Evolutionary conservation across 768 basidiomycete genomes (phyloP), one percentile per base, ranked within the genome.

Genomic region (Holtermannia corniformis): DNA sequence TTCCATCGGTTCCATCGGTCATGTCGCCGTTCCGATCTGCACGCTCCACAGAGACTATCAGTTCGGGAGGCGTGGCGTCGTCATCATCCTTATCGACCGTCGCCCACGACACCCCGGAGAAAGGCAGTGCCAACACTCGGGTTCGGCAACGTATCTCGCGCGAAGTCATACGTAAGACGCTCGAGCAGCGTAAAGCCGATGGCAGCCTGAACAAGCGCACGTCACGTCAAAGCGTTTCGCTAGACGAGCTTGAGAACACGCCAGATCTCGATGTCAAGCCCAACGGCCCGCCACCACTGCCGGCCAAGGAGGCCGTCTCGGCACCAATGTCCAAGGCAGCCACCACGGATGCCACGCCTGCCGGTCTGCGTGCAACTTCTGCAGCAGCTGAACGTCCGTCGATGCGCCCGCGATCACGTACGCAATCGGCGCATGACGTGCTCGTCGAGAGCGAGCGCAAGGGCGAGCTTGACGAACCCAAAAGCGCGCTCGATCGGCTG

Each of bases 111-210:
- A n/a, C n/a, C n/a, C n/a, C n/a, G n/a, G n/a, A n/a, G n/a, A n/a
- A n/a, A 37, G 32, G 32, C n/a, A 14, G 49, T n/a, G 13, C 59
- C 4, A 60, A 58, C 0, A 67, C 55, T 23, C 44, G 53, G 20
- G 63, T 72, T n/a, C 49, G 71, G 41, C 71, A 68, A 49, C 45
- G 71, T 23, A 72, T 72, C 46, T 67, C 64, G 3, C 56, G 67
- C 28, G 71, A 72, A 42, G 62, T 67, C 62, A 72, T 72, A 46
- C 46, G 64, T 3, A 64, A 68, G 40, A 67, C 62, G 20, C 61
- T 72, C 27, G 59, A 72, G 37, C 61, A 63, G 44, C 53, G 64
- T 20, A 60, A 66, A 41, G 64, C 68, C 3, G 65, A 63, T 21
- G 66, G 64, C 4, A 59, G 54, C 40, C 43, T 65, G 16, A 37